A percentile compares a stretch with the other conserved stretches of the same genome.
Conservation (phyloP, 2,329 filamentous ascomycete genomes). For the Pseudogymnoascus destructans region DNA sequence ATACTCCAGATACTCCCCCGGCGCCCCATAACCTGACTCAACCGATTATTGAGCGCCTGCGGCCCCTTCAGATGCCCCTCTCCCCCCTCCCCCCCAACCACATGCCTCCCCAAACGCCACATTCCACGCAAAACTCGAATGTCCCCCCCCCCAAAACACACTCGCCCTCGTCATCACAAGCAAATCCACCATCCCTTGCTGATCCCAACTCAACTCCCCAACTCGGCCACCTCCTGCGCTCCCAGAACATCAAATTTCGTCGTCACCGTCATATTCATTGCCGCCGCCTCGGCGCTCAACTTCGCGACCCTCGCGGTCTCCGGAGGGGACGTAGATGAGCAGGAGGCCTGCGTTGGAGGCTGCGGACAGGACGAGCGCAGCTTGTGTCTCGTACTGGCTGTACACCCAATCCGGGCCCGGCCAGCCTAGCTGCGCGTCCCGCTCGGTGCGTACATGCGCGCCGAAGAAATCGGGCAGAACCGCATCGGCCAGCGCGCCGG, state of each 20-base stretch:
- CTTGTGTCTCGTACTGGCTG: constrained; percentile 16
- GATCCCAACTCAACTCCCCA: constrained; percentile 12
- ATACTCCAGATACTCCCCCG: constrained; percentile 17
- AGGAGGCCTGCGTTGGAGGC: constrained; percentile 5
- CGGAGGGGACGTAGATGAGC: constrained; percentile 14
- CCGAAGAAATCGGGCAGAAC: constrained; percentile 23
- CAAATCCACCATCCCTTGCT: constrained; percentile 14
- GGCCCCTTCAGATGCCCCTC: constrained; percentile 14
- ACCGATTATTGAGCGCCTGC: constrained; percentile 18
- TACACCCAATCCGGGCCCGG: constrained; percentile 15
- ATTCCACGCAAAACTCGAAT: constrained; percentile 14
- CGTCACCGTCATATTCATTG: constrained; percentile 10
- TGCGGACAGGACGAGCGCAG: constrained; percentile 9
- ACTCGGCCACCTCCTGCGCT: neutral
- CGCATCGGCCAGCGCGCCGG: constrained; percentile 21
- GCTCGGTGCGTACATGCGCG: constrained; percentile 29
- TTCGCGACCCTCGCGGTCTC: constrained; percentile 10
- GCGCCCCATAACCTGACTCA: constrained; percentile 18
- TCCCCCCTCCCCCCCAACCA: constrained; percentile 7
- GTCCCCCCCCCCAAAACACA: constrained; percentile 11
- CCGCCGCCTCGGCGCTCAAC: constrained; percentile 6
- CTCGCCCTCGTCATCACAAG: constrained; percentile 12
- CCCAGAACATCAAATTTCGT: constrained; percentile 12
- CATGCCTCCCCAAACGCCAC: constrained; percentile 20
- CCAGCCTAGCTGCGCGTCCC: constrained; percentile 26